These are phyloP conservation scores for Neurospora sp. DNA, from an alignment of 495 filamentous ascomycete genomes.

Conservation along the genomic window DNA sequence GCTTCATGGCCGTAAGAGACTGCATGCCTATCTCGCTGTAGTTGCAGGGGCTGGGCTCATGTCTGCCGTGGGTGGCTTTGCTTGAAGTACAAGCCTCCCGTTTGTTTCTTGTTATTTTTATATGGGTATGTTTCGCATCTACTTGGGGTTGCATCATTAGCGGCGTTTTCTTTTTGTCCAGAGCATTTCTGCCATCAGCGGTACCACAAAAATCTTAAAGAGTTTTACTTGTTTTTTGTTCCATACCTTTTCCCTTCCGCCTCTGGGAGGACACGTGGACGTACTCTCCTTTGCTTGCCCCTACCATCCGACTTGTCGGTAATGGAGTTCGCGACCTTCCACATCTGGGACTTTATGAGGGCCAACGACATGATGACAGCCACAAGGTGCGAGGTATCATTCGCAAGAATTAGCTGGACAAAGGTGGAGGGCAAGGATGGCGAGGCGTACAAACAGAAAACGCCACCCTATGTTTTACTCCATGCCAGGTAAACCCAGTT, in stretches of 20 bases:
- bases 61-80: constrained; percentile 86
- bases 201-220: neutral
- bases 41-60: constrained; percentile 68
- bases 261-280: neutral
- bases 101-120: neutral
- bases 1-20: constrained; percentile 57
- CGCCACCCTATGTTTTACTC: neutral
- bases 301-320: neutral
- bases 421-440: neutral
- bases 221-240: neutral
- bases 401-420: neutral
- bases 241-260: neutral
- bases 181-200: neutral
- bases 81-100: constrained; percentile 28
- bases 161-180: neutral
- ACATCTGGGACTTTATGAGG: neutral
- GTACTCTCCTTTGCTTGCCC: neutral
- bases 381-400: neutral
- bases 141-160: neutral
- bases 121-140: neutral
- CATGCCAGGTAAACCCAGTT: neutral
- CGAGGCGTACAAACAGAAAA: neutral
- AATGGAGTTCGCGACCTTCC: neutral
- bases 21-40: constrained; percentile 70
- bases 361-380: neutral